phyloP scores from a whole-genome alignment of 225 moss, liverwort and hornwort genomes.

The Neckera pumila region DNA sequence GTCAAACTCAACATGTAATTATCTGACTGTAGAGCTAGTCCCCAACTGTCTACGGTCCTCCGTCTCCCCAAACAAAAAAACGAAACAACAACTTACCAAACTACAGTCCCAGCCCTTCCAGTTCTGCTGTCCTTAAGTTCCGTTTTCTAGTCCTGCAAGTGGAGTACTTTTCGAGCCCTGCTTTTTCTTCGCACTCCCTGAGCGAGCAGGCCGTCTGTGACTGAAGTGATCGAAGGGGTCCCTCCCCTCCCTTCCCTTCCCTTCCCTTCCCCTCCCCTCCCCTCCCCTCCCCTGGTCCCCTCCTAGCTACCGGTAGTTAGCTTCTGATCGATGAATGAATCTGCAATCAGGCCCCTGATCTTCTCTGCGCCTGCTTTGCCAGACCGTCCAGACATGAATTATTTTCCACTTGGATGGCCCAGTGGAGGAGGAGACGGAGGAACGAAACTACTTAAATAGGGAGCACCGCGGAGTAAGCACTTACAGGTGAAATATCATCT shows the following conservation, averaged over 20 bases:
- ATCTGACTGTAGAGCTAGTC: no score
- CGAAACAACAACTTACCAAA: neutral
- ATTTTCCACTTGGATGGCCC: neutral
- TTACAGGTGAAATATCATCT: neutral
- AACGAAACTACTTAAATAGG: no score
- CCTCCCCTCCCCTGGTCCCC: no score
- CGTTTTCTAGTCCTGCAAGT: neutral
- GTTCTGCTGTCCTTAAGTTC: neutral
- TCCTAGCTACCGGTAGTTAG: no score
- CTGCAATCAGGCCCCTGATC: neutral
- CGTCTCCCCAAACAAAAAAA: neutral
- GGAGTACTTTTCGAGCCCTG: no score
- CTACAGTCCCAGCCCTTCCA: neutral
- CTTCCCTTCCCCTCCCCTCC: neutral
- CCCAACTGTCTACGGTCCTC: no score
- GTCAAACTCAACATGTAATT: no score
- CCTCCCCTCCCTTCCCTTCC: neutral
- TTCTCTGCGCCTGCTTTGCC: constrained; percentile 1
- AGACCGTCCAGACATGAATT: neutral
- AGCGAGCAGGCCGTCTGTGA: neutral
- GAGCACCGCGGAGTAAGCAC: no score
- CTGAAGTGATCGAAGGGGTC: neutral
- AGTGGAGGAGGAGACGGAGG: neutral
- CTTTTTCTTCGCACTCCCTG: neutral
- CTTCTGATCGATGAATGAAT: neutral